Percentiles rank a stretch among this genome's conserved stretches.
Conservation (phyloP, 1,284 basidiomycete genomes). For the Austroboletus novae-zelandiae region DNA sequence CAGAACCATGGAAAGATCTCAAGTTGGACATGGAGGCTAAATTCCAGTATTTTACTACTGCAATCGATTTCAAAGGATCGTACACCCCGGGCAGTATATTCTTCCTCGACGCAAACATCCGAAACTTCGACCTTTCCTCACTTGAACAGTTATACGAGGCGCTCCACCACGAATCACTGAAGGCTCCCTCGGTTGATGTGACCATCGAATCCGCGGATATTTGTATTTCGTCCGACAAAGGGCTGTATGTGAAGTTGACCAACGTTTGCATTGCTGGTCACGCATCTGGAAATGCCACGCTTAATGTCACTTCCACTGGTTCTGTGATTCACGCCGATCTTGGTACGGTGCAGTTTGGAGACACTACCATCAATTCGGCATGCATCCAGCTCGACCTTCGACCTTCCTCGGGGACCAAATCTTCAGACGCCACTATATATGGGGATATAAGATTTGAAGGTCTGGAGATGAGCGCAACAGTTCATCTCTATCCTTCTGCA, state of each 20-base stretch:
- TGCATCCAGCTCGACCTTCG: constrained; percentile 9
- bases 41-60: constrained; percentile 1
- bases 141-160: constrained; percentile 4
- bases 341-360: constrained; percentile 2
- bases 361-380: constrained; percentile 5
- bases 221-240: background rate
- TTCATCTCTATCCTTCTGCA: constrained; percentile 8
- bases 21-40: constrained; percentile 1
- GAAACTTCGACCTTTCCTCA: constrained; percentile 5
- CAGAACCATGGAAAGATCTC: constrained; percentile 6
- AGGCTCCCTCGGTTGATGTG: constrained; percentile 3
- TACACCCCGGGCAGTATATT: background rate
- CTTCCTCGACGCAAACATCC: background rate
- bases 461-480: constrained; percentile 1
- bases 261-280: constrained; percentile 7
- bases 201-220: constrained; percentile 8
- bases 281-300: background rate
- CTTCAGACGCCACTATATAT: constrained; percentile 2
- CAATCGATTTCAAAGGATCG: constrained; percentile 2
- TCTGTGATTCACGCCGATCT: constrained; percentile 5
- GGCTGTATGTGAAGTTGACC: constrained; percentile 5
- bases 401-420: constrained; percentile 2
- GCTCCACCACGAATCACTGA: constrained; percentile 1
- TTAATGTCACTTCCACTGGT: constrained; percentile 4
- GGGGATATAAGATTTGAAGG: constrained; percentile 4